Evolutionary conservation across 208 protist genomes (phyloP).

Genomic region (Trypanosoma conorhini): DNA sequence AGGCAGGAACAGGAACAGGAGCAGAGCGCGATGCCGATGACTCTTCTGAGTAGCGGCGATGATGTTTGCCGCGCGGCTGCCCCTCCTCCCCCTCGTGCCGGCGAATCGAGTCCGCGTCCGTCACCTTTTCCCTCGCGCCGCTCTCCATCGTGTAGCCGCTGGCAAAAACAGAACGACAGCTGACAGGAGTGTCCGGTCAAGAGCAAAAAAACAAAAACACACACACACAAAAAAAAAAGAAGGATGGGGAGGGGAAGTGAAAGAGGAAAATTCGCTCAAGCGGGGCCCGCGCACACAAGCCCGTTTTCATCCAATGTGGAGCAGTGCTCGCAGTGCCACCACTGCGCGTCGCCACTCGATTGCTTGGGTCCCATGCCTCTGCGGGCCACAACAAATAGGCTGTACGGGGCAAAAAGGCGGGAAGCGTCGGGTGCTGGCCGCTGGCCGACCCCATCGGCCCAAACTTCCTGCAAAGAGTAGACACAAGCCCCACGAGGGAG

Average conservation of each 20-base stretch:
- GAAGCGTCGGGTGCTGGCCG: too few relatives aligned
- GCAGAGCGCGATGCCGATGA: neutral
- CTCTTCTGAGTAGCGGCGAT: neutral
- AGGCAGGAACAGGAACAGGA: neutral
- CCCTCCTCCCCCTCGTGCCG: neutral
- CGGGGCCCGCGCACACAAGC: neutral
- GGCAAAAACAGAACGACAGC: slow-evolving; percentile 1
- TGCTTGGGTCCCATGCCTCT: too few relatives aligned
- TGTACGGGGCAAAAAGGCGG: too few relatives aligned
- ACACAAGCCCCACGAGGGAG: too few relatives aligned
- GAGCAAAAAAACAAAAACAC: neutral
- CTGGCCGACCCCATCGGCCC: too few relatives aligned
- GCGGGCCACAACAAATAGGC: too few relatives aligned
- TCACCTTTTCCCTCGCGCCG: neutral
- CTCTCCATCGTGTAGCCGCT: slow-evolving; percentile 4
- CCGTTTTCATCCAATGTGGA: too few relatives aligned
- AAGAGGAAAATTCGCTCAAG: neutral
- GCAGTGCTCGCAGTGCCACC: too few relatives aligned
- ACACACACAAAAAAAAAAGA: slow-evolving; percentile 28
- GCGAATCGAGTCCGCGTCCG: neutral
- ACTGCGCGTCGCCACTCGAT: too few relatives aligned
- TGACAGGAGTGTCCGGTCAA: slow-evolving; percentile 4
- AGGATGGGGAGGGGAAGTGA: neutral
- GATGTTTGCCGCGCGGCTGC: neutral
- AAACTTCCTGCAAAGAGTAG: too few relatives aligned